Base-by-base conservation (phyloP, 2,329 filamentous ascomycete genomes). In the Xylaria sp. region DNA sequence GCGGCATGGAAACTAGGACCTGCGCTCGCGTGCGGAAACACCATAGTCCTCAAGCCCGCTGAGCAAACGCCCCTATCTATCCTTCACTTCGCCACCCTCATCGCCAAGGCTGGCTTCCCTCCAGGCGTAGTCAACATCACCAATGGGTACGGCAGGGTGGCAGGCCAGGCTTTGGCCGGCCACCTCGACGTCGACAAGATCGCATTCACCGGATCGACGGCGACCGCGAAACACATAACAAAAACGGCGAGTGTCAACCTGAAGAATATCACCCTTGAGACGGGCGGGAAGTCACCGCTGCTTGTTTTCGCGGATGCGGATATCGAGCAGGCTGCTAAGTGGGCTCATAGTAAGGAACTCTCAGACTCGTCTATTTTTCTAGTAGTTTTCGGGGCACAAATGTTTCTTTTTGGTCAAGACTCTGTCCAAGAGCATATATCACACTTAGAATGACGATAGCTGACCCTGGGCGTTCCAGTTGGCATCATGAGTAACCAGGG, bases 1-100 rank as follows among this genome's bases (percentile, higher is more conserved):
- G 89, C 89, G 20, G 87, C 88, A 1, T 93, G 92, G 92, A 94
- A 94, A 76, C 84, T 95, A 2, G 92, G 91, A 20, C 92, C 92
- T 26, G 89, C 89, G 17, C 77, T 91, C 36, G 88, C 89, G 13
- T 86, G 87, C 63, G 89, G 89, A 66, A 90, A 90, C 77, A 87
- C 87, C 3, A 80, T 91, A 15, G 82, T 92, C 38, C 79, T 92
- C 44, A 92, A 92, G 81, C 85, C 89, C 6, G 88, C 89, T 10
- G 89, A 92, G 76, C 89, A 91, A 80, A 91, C 89, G 0, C 89
- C 89, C 2, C 82, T 92, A 2, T 90, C 87, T 13, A 87, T 89
- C 76, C 80, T 91, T 3, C 88, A 89, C 73, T 81, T 94, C 2
- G 92, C 86, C 1, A 88, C 85, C 4, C 83, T 94, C 26, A 84